Conservation (phyloP, 345 rosid species). For the Arabis hirsuta region DNA sequence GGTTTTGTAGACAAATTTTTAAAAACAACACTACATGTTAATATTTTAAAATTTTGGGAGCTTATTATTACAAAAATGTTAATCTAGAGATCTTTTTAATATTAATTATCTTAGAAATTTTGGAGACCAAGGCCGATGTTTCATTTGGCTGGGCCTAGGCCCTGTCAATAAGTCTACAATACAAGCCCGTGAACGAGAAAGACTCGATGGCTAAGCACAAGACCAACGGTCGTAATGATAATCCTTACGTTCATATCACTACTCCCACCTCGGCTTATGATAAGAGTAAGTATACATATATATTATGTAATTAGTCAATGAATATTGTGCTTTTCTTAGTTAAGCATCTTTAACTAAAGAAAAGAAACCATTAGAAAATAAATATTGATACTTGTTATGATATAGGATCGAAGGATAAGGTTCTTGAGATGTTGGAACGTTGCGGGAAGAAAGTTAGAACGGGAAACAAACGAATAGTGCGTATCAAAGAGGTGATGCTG, state of each 20-base stretch:
- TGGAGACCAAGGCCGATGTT: too few relatives aligned
- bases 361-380: not conserved
- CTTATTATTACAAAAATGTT: too few relatives aligned
- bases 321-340: not conserved
- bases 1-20: too few relatives aligned
- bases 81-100: too few relatives aligned
- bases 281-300: conserved; percentile 8
- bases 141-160: not conserved
- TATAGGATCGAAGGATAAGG: conserved; percentile 56
- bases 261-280: conserved; percentile 45
- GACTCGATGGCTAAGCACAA: conserved; percentile 13
- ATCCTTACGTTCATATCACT: conserved; percentile 56
- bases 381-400: not conserved
- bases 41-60: too few relatives aligned
- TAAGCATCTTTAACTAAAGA: not conserved
- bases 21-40: too few relatives aligned
- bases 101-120: too few relatives aligned
- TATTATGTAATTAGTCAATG: not conserved
- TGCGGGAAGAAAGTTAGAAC: conserved; percentile 72
- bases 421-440: conserved; percentile 56
- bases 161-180: conserved; percentile 17
- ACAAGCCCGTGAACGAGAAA: conserved; percentile 1
- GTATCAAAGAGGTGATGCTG: conserved; percentile 87
- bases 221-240: conserved; percentile 36
- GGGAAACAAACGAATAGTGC: conserved; percentile 82